Percentiles rank a stretch among this genome's conserved stretches.
These are phyloP conservation scores for Teratosphaeria pseudoeucalypti DNA, from an alignment of 2,329 filamentous ascomycete genomes.

Conservation along the genomic window DNA sequence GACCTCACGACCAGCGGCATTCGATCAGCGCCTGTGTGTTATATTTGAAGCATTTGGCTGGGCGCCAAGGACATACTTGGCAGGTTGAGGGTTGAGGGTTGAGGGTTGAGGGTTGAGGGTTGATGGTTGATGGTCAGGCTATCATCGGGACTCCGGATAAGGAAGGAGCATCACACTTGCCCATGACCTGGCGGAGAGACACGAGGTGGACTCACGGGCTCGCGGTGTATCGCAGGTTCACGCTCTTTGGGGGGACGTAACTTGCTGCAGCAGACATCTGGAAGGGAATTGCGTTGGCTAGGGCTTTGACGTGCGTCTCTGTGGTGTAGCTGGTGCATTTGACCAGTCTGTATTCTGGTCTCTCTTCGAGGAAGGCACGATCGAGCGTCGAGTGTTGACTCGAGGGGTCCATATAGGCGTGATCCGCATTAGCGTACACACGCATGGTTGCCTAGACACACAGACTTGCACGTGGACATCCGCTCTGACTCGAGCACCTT, in stretches of 20 bases:
- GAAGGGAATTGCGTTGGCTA: not conserved
- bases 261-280: not conserved
- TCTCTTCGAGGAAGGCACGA: not conserved
- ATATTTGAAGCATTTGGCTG: not conserved
- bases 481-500: conserved; percentile 1
- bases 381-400: not conserved
- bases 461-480: not conserved
- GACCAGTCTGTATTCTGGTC: not conserved
- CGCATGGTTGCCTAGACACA: conserved; percentile 5
- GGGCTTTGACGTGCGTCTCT: not conserved
- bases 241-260: not conserved
- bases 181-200: not conserved
- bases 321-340: not conserved
- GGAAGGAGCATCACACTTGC: not conserved
- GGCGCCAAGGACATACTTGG: not conserved
- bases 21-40: not conserved
- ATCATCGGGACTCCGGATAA: not conserved
- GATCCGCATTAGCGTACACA: conserved; percentile 1
- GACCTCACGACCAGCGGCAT: not conserved
- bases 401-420: not conserved
- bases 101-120: not conserved
- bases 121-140: not conserved
- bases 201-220: not conserved
- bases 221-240: not conserved
- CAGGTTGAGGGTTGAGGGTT: not conserved